Evolutionary conservation across 768 basidiomycete species (phyloP), one percentile per base, ranked within the genome.

Genomic region (Glaciozyma antarctica): DNA sequence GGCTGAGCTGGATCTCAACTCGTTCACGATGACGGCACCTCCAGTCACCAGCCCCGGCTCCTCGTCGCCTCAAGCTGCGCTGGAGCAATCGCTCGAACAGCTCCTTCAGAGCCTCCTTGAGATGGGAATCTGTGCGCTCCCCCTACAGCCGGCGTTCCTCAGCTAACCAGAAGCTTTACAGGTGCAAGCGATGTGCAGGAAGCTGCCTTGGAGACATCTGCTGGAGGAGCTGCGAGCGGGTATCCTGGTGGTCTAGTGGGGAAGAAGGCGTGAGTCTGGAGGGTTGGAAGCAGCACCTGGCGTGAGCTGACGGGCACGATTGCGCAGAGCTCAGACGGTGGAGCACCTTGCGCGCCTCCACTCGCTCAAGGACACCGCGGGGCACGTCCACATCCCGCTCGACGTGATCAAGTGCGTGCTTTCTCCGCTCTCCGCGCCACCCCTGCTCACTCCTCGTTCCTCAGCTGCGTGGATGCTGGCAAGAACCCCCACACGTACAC

Each of bases 401-500:
- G 67, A 68, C 26, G 70, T 71, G n/a, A 64, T 71, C 51, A 58
- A 62, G 66, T 62, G 44, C 32, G 66, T 58, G 22, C 21, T 21
- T 19, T 13, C 4, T 3, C 22, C n/a, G 1, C 34, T 15, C 4
- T 21, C 22, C 38, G 38, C 24, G 12, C 44, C 24, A 7, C 15
- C 8, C 10, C 3, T 5, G 13, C 38, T 52, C n/a, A 48, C 55
- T 26, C 34, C 34, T 15, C 1, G 59, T 2, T 21, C 12, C 52
- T 60, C 53, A 73, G 71, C 51, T 62, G 60, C 41, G 70, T 74
- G 43, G 73, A 74, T 48, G 61, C 63, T 22, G 73, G 73, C 57
- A 66, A 65, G 61, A 74, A 74, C 62, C 73, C 73, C n/a, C 71
- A 73, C 48, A 13, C 58, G 52, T 69, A 71, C 65, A 72, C 71